A percentile compares a stretch with the other conserved stretches of the same genome.
phyloP scores from a whole-genome alignment of 306 rosid species.

The Macrotyloma uniflorum region DNA sequence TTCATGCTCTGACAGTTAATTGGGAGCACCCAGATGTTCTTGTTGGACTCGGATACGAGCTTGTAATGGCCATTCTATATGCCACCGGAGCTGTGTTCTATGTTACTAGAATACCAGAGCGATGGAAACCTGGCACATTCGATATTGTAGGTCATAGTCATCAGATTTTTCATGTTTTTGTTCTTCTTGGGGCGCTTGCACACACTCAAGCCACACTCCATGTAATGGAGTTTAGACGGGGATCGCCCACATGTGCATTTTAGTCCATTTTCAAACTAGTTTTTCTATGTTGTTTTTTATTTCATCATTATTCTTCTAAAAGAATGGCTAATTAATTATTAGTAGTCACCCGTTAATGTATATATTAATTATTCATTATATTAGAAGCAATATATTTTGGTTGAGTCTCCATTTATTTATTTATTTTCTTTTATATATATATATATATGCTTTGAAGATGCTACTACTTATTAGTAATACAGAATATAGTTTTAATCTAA shows the following conservation, averaged over 20 bases:
- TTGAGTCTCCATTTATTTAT: too few relatives aligned
- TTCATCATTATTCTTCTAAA: slow-evolving; percentile 12
- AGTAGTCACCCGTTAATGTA: slow-evolving; percentile 2
- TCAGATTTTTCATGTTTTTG: slow-evolving; percentile 88
- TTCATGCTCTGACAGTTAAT: slow-evolving; percentile 62
- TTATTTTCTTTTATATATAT: too few relatives aligned
- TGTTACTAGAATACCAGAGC: slow-evolving; percentile 72
- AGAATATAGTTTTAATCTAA: too few relatives aligned
- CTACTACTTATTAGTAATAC: too few relatives aligned
- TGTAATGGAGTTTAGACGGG: slow-evolving; percentile 65
- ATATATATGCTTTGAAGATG: too few relatives aligned
- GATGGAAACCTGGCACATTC: slow-evolving; percentile 89
- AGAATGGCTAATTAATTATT: background rate
- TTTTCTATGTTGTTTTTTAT: background rate
- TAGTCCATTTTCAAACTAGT: background rate
- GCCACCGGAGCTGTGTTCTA: slow-evolving; percentile 77
- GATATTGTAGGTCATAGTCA: slow-evolving; percentile 97
- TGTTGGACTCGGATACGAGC: slow-evolving; percentile 67
- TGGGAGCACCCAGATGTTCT: slow-evolving; percentile 57
- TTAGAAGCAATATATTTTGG: background rate
- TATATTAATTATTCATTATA: background rate
- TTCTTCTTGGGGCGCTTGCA: slow-evolving; percentile 82
- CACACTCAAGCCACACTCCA: slow-evolving; percentile 70
- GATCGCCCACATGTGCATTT: slow-evolving; percentile 56
- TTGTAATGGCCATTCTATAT: slow-evolving; percentile 74